Base-by-base conservation (phyloP, 352 stramenopile genomes). In the Globisporangium barbulae region DNA sequence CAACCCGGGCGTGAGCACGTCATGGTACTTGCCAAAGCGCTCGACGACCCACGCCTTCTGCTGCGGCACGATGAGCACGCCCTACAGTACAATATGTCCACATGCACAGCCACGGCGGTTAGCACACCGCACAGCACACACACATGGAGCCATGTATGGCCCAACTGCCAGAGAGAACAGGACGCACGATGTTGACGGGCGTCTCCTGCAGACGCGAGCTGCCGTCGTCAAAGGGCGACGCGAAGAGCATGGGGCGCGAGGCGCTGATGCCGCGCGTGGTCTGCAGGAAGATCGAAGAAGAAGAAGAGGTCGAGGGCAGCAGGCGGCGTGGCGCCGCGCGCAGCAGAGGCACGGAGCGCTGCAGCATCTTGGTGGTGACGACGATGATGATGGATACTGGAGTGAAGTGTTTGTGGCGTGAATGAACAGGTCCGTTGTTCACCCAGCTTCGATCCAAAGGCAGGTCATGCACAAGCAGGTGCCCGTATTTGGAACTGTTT, bases 21-120 rank as follows among this genome's bases (percentile, higher is more conserved):
- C 77, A 70, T 96, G 86, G 72, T 94, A 97, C 64, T 96, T 96
- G 64, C 91, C 91, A 53, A 97, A 97, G 30, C 91, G 88, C 74
- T 97, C 91, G 35, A 97, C 83, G 21, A 97, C 85, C 85, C 86
- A 97, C 73, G 88, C 88, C 41, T 85, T 78, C 56, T 96, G 88
- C 70, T 96, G 88, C n/a, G 88, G 88, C 17, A 96, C 88, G 56
- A 96, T 90, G 45, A 96, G 59, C 15, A 96, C 72, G 56, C 88
- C 88, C 88, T 96, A 39, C 2, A n/a, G 5, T 48, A 50, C 9
- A 17, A 47, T 22, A 56, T 19, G 30, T 1, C n/a, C 17, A 44
- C 19, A 44, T 17, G 42, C 4, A 9, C 17, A 35, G n/a, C 17
- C 49, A 56, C 17, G 8, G 19, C 22, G 9, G 9, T 58, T 19